Conservation (phyloP, 768 basidiomycete genomes). For the Filobasidium floriforme region DNA sequence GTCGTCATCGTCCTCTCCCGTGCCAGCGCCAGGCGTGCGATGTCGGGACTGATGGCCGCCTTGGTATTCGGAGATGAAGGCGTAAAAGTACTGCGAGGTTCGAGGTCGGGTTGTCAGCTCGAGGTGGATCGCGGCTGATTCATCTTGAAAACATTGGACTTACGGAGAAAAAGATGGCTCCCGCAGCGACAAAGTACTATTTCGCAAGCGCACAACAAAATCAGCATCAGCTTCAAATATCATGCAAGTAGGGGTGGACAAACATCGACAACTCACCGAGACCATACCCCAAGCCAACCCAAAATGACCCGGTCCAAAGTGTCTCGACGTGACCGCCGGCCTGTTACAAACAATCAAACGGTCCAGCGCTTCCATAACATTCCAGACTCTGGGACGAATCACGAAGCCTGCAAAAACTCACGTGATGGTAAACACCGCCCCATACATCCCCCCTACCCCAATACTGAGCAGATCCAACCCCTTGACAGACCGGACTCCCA, state of each 20-base stretch:
- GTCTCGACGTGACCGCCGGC: slow-evolving; percentile 37
- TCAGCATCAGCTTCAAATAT: neutral
- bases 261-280: slow-evolving; percentile 22
- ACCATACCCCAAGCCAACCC: slow-evolving; percentile 45
- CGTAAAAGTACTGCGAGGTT: slow-evolving; percentile 38
- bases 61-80: slow-evolving; percentile 27
- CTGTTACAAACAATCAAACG: slow-evolving; percentile 5
- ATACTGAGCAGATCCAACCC: slow-evolving; percentile 39
- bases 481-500: slow-evolving; percentile 28
- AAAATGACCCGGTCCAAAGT: slow-evolving; percentile 35
- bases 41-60: slow-evolving; percentile 11
- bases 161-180: slow-evolving; percentile 40
- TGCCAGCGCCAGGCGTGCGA: neutral
- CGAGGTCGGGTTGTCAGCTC: too few relatives aligned
- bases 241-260: too few relatives aligned
- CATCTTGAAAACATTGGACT: slow-evolving; percentile 11
- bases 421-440: slow-evolving; percentile 42
- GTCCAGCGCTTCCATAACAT: neutral
- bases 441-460: slow-evolving; percentile 40
- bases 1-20: slow-evolving; percentile 1
- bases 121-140: too few relatives aligned
- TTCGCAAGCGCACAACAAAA: neutral
- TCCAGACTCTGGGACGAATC: neutral
- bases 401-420: slow-evolving; percentile 21
- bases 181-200: slow-evolving; percentile 40